Percentiles rank a stretch among this genome's conserved stretches.
These are phyloP conservation scores for Phytophthora ramorum DNA, from an alignment of 352 stramenopile genomes.

Conservation along the genomic window DNA sequence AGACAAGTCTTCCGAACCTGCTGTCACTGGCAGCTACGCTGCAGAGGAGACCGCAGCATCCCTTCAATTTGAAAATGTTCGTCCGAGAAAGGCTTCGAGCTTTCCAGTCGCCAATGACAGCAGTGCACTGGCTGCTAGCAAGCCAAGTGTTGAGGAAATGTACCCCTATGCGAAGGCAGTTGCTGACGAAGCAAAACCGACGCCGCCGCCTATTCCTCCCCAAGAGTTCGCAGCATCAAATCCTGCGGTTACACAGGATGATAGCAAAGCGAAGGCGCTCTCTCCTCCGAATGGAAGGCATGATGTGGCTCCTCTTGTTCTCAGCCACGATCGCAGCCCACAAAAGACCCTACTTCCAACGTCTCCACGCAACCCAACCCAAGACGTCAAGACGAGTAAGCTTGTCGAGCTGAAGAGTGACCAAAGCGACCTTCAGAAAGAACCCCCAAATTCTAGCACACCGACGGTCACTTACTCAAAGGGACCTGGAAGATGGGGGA, in stretches of 20 bases:
- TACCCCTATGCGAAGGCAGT: background rate
- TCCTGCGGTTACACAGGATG: background rate
- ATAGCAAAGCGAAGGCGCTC: background rate
- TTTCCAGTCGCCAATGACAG: background rate
- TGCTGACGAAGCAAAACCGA: background rate
- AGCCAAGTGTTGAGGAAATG: slow-evolving; percentile 2
- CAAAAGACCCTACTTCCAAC: background rate
- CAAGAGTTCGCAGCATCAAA: background rate
- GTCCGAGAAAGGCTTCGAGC: background rate
- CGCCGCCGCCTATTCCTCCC: background rate
- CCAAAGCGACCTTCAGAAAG: background rate
- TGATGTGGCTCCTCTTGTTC: background rate
- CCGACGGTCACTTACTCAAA: background rate
- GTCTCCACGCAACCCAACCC: background rate
- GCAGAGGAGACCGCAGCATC: background rate
- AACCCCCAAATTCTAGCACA: background rate
- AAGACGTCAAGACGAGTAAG: background rate
- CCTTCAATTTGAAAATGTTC: background rate
- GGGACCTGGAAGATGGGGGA: slow-evolving; percentile 2
- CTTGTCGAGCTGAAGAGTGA: slow-evolving; percentile 3
- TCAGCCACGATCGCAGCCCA: background rate
- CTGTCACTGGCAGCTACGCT: background rate
- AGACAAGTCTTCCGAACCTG: background rate
- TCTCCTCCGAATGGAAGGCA: background rate
- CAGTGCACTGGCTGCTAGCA: background rate